Evolutionary conservation across 768 basidiomycete genomes (phyloP), one percentile per base, ranked within the genome.

Genomic region (Astraeus odoratus): DNA sequence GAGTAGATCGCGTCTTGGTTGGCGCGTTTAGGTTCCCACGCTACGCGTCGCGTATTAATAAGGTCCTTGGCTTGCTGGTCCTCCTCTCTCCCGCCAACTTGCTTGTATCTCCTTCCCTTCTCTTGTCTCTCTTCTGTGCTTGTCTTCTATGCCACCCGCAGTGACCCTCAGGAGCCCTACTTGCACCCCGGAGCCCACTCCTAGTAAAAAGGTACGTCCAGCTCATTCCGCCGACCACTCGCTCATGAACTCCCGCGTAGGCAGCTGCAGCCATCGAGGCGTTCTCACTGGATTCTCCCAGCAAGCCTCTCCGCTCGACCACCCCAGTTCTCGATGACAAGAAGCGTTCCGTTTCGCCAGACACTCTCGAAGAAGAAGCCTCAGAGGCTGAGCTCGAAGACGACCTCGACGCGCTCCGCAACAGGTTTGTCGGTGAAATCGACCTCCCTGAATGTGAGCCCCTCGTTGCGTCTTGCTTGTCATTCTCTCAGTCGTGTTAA

Each of bases 351-450:
- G 35, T 49, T 18, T 68, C 67, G 1, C 64, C 66, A 1, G 55
- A 57, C 3, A 53, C 60, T 0, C 22, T 52, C 16, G 25, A 47
- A 1, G 65, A 66, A 1, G 68, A 67, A 8, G n/a, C 12, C 5
- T 58, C 54, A 4, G 57, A 57, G 25, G 29, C 43, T 15, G 31
- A 39, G 0, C 51, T 57, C n/a, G 46, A 62, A 30, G 58, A 55
- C n/a, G 56, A 66, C 22, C 20, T 70, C 23, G 69, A 70, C 8
- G 60, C 59, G 45, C 69, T 67, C 43, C 71, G 74, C 13, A 64
- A 62, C 48, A 68, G 69, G 45, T 86, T 81, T 55, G 83, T 88
- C 19, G 83, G 86, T 26, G 81, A 86, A 23, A 61, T 85, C 33
- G 74, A 83, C 48, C 72, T 86, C 44, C 73, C 78, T 13, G 81